Evolutionary conservation across 805 yeast genomes (phyloP), one percentile per base, ranked within the genome.

Genomic region (Wickerhamomyces alni): DNA sequence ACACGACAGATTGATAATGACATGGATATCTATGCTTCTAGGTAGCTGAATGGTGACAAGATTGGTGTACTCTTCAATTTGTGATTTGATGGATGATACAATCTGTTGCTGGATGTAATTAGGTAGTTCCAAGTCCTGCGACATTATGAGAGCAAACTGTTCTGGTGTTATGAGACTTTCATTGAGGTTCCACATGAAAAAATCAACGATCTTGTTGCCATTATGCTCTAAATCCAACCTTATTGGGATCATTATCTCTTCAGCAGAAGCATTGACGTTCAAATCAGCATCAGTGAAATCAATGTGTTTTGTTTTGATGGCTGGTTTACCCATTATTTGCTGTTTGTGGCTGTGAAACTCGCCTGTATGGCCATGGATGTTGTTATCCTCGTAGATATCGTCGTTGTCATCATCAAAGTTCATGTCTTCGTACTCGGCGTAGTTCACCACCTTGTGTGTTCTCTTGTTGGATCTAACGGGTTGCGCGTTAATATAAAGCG

Each of bases 131-230:
- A 93, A 68, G 50, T 93, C 99, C 40, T 77, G 75, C 52, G 94
- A 81, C 52, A 89, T 74, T 21, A 87, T 74, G 12, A 75, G 67
- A 0, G 96, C 91, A 63, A 93, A 93, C 49, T 86, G 91, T 55
- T 91, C 98, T 0, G 98, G 96, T 43, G 89, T 72, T 8, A 85
- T 59, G 2, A 80, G 68, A n/a, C 74, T 65, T 53, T 93, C 99
- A 54, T 86, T 77, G 39, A 82, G 57, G 59, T 93, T 89, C 98
- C 98, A 93, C 39, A 88, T 70, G 51, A 93, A 82, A 1, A 95
- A 85, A 58, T 93, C 99, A 28, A 86, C 74, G 32, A 93, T 72
- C 52, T 83, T 78, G 62, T 83, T 84, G n/a, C 80, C 87, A 51
- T 87, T 95, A 46, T 77, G 74, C 47, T 89, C 96, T 47, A 93